Evolutionary conservation across 2,329 filamentous ascomycete genomes (phyloP), one percentile per base, ranked within the genome.

Genomic region (Ascochyta koolunga): DNA sequence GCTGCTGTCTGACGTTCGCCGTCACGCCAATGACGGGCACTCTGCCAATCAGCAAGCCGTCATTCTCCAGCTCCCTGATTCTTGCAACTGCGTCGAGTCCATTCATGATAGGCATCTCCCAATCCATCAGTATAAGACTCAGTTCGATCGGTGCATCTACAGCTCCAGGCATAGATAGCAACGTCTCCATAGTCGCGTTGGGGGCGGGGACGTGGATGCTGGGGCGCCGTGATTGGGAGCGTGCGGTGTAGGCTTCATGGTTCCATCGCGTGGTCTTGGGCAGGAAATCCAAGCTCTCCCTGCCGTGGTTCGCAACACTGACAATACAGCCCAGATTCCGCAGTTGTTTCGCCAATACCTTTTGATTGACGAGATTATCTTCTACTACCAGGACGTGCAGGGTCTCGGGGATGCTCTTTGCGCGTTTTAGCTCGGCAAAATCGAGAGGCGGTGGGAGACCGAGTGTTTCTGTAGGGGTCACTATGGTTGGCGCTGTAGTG

Each of bases 201-300:
- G 42, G 10, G 19, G 45, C 5, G 18, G 46, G 40, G 37, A 50
- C 38, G 22, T 48, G 13, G 88, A 71, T 91, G 87, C 83, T 86
- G 43, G 1, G 44, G 10, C 51, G 29, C 4, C 51, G 40, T 21
- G 27, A 41, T 25, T 2, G 2, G 22, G 39, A 29, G 18, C 22
- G 10, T 38, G 45, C 32, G 13, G 1, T 33, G 29, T 46, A 41
- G 2, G 33, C 39, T 1, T 43, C 32, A 16, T 61, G 46, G 24
- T 69, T 59, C 67, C 69, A 70, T 2, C 56, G 52, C 7, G 32
- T 59, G 1, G 69, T 75, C 22, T 54, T 65, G 5, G 62, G 58
- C 2, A 77, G 50, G 25, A 73, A 70, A 2, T 71, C 67, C 0
- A 78, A 59, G 0, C 71, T 70, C 54, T 78, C 75, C 25, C 54